phyloP scores from a whole-genome alignment of 192 early-diverging fungal species.

The Podila clonocystis region DNA sequence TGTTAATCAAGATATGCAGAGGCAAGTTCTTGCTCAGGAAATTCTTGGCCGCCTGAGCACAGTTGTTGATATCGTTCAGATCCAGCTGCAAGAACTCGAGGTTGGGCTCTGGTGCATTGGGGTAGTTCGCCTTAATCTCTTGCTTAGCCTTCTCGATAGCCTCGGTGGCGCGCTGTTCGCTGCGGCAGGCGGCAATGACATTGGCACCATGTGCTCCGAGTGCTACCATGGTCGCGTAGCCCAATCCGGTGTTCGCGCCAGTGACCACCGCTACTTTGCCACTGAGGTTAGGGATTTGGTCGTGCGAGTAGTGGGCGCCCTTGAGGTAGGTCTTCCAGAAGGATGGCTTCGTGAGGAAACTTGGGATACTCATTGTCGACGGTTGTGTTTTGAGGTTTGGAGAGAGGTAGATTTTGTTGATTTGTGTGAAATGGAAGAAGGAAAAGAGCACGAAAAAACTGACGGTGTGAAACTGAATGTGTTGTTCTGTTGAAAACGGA shows the following conservation, averaged over 20 bases:
- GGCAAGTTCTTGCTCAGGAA: constrained; percentile 49
- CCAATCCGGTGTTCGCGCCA: constrained; percentile 57
- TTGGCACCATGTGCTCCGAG: constrained; percentile 26
- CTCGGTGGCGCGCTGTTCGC: neutral
- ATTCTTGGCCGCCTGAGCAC: constrained; percentile 21
- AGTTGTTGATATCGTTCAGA: constrained; percentile 18
- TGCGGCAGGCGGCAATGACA: constrained; percentile 41
- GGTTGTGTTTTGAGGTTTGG: too few relatives aligned
- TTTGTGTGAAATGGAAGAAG: too few relatives aligned
- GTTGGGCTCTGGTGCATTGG: constrained; percentile 15
- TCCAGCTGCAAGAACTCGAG: constrained; percentile 51
- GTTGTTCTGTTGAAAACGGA: too few relatives aligned
- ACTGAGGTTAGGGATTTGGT: constrained; percentile 44
- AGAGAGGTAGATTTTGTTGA: too few relatives aligned
- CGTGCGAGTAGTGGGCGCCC: constrained; percentile 17
- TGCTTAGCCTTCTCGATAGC: constrained; percentile 13
- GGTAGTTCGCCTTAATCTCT: constrained; percentile 28
- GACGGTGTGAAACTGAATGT: too few relatives aligned
- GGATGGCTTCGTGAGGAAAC: neutral
- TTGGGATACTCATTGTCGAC: neutral
- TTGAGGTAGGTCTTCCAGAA: constrained; percentile 34
- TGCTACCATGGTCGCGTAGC: constrained; percentile 27
- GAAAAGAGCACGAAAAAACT: too few relatives aligned
- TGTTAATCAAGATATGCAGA: constrained; percentile 59
- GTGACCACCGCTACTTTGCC: constrained; percentile 61